Base-by-base conservation (phyloP, 2,329 filamentous ascomycete genomes). In the Paraphaeosphaeria minitans region DNA sequence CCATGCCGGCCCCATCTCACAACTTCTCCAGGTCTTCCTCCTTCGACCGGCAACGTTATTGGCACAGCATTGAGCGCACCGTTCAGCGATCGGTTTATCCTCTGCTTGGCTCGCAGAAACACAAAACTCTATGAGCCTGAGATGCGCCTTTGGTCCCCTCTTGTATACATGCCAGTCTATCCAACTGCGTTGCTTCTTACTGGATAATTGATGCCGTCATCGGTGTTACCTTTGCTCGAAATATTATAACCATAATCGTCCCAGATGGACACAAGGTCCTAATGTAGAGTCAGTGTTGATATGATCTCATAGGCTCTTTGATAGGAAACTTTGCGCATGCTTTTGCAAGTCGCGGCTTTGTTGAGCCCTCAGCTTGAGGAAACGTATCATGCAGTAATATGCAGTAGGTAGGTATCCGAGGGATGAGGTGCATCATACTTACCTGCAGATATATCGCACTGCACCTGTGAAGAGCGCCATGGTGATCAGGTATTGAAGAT, bases 41-140 rank as follows among this genome's bases (percentile, higher is more conserved):
- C 75, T 1, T 77, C 83, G 54, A 75, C 82, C 42, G 79, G 79
- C 0, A 68, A 66, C 13, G 70, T 72, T 1, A 39, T 80, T 2
- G 78, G 73, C 2, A 13, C 58, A 27, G 33, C 61, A 41, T 37
- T 54, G 4, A 57, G 65, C 68, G n/a, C 16, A 76, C 8, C 60
- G 72, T 53, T 65, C 43, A 64, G 49, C 24, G 63, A 65, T 43
- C 53, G 49, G 33, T 53, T 19, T 3, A 77, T 78, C 37, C 21
- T 80, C 1, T 71, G 48, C 1, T 60, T 79, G 1, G 69, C 79
- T 0, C 70, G 68, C 27, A 64, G 75, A 9, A 79, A 79, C 48
- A 64, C 66, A 1, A 79, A 79, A 0, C 71, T 80, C 5, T 79
- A 76, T 53, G 80, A 82, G 48, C 80, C 80, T 0, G 79, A 82